A percentile compares a stretch with the other conserved stretches of the same genome.
phyloP scores from a whole-genome alignment of 495 filamentous ascomycete genomes.

The Talaromyces borbonicus region DNA sequence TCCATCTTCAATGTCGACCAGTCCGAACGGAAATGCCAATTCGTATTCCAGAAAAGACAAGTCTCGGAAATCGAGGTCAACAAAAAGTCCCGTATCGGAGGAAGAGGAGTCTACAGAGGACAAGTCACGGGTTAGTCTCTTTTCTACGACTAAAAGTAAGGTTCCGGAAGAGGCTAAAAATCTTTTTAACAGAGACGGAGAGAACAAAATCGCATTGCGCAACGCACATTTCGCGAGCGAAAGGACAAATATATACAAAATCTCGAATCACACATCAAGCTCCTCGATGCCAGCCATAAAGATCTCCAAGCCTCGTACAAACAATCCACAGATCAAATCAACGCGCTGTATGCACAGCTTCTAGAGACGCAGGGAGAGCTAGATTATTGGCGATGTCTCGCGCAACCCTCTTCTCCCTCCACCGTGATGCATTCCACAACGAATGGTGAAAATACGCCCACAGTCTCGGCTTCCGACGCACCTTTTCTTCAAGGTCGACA shows the following conservation, averaged over 20 bases:
- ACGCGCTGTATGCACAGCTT: constrained; percentile 5
- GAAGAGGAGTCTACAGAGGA: constrained; percentile 4
- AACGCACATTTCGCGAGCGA: constrained; percentile 41
- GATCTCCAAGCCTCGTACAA: constrained; percentile 1
- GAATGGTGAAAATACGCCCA: background rate
- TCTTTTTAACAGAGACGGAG: constrained; percentile 34
- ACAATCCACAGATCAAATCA: constrained; percentile 7
- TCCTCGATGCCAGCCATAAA: constrained; percentile 5
- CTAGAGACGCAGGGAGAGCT: background rate
- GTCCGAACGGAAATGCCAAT: background rate
- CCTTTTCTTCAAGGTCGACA: background rate
- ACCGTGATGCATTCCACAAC: background rate
- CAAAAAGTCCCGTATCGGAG: background rate
- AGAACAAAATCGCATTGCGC: constrained; percentile 48
- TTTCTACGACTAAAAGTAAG: background rate
- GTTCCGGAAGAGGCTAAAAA: background rate
- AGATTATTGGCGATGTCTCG: constrained; percentile 6
- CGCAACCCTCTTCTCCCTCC: background rate
- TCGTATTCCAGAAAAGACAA: constrained; percentile 6
- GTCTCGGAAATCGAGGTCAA: background rate
- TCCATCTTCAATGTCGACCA: background rate
- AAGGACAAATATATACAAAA: constrained; percentile 38
- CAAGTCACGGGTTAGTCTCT: constrained; percentile 1
- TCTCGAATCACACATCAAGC: constrained; percentile 20
- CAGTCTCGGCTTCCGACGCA: background rate